Evolutionary conservation across 2,329 filamentous ascomycete species (phyloP).

Genomic region (Purpureocillium takamizusanense): DNA sequence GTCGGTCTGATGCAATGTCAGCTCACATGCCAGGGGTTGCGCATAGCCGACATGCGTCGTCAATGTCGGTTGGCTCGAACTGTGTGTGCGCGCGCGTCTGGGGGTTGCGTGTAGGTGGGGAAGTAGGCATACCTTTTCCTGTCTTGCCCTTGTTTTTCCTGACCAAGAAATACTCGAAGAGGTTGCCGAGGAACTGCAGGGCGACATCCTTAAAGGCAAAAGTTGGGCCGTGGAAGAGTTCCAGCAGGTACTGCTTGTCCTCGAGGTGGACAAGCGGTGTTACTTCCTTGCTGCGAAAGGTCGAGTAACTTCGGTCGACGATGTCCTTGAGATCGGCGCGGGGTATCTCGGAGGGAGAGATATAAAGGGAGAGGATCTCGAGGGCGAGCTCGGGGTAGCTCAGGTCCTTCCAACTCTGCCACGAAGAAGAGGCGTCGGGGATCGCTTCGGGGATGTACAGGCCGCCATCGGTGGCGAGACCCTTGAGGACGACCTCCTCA

Average conservation of each 20-base stretch:
- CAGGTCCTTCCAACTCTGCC: constrained; percentile 61
- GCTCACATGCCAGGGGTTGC: background rate
- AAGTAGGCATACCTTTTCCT: constrained; percentile 34
- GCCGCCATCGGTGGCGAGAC: constrained; percentile 76
- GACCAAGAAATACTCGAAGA: constrained; percentile 82
- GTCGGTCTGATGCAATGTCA: constrained; percentile 42
- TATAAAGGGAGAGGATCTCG: constrained; percentile 79
- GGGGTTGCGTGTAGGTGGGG: background rate
- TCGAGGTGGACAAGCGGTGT: constrained; percentile 69
- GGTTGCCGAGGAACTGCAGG: constrained; percentile 88
- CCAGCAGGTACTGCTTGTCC: constrained; percentile 76
- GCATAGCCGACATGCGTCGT: no score
- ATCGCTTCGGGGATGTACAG: constrained; percentile 84
- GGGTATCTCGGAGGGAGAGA: constrained; percentile 76
- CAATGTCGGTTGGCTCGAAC: no score
- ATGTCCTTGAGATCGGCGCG: constrained; percentile 70
- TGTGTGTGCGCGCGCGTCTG: no score
- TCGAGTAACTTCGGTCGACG: constrained; percentile 77
- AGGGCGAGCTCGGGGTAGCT: constrained; percentile 76
- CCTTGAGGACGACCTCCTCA: constrained; percentile 84
- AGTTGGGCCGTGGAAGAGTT: constrained; percentile 93
- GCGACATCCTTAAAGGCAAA: constrained; percentile 98
- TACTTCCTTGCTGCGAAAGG: constrained; percentile 72
- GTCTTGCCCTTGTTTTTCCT: constrained; percentile 63
- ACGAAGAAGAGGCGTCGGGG: constrained; percentile 30